Percentiles rank a stretch among this genome's conserved stretches.
phyloP scores from a whole-genome alignment of 176 grass and related monocot species.

The Oryza glumipatula region DNA sequence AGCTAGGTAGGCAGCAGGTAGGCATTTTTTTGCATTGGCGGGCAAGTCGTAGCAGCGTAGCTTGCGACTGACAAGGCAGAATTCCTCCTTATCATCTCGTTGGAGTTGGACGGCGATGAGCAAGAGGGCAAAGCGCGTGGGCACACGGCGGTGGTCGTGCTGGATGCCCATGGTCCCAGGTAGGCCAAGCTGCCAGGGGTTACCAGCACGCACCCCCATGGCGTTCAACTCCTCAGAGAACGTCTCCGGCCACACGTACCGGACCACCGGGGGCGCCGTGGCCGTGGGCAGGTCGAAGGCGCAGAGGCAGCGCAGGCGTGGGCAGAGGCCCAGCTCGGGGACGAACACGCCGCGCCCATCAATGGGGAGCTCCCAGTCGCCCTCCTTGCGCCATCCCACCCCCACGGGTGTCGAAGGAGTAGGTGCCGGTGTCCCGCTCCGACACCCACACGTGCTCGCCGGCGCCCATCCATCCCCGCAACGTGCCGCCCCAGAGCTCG shows the following conservation, averaged over 20 bases:
- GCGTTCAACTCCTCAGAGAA: background rate
- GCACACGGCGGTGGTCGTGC: background rate
- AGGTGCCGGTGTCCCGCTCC: background rate
- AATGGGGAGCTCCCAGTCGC: background rate
- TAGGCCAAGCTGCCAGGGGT: conserved; percentile 2
- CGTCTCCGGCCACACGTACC: conserved; percentile 2
- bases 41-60: conserved; percentile 4
- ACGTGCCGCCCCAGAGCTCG: background rate
- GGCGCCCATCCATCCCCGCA: background rate
- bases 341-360: background rate
- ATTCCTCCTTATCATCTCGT: too few species aligned
- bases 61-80: background rate
- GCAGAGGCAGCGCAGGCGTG: background rate
- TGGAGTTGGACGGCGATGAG: conserved; percentile 1
- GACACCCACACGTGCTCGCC: conserved; percentile 11
- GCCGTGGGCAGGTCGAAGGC: background rate
- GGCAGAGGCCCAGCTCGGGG: background rate
- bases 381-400: conserved; percentile 10
- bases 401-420: conserved; percentile 18
- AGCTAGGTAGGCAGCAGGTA: background rate
- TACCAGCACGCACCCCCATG: background rate
- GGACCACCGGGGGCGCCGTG: background rate
- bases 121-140: background rate
- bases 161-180: background rate
- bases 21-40: background rate